Conservation (phyloP, 2,329 filamentous ascomycete species). For the Fusarium sp. region DNA sequence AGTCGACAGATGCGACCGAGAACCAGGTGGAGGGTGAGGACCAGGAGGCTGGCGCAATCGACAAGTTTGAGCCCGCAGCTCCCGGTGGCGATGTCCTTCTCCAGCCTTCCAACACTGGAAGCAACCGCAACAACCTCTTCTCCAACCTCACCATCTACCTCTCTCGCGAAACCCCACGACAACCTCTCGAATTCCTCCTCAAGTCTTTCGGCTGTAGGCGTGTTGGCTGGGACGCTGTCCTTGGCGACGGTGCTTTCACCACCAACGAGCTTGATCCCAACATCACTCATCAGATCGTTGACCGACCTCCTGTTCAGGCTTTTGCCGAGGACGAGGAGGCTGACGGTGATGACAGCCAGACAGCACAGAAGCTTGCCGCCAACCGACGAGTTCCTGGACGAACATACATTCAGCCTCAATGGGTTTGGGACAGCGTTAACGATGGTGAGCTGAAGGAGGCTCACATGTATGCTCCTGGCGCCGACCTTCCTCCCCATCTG, state of each 20-base stretch:
- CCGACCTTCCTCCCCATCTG: constrained; percentile 90
- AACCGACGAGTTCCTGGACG: constrained; percentile 88
- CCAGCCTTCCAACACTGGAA: constrained; percentile 77
- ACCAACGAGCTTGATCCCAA: constrained; percentile 86
- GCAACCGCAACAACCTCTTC: constrained; percentile 81
- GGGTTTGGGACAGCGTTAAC: constrained; percentile 98
- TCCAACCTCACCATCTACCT: constrained; percentile 91
- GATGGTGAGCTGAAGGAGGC: constrained; percentile 88
- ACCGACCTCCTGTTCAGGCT: constrained; percentile 81
- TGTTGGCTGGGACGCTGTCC: constrained; percentile 91
- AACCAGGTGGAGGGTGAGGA: constrained; percentile 61
- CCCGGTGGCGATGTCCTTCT: constrained; percentile 86
- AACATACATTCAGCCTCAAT: constrained; percentile 95
- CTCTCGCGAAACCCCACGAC: constrained; percentile 91
- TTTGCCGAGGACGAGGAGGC: constrained; percentile 58
- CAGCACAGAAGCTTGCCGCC: constrained; percentile 65
- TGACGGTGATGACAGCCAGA: constrained; percentile 70
- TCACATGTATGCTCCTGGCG: constrained; percentile 89
- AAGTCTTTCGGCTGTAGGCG: constrained; percentile 95
- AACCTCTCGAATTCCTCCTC: constrained; percentile 91
- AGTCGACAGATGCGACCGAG: constrained; percentile 54
- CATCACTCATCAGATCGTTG: constrained; percentile 97
- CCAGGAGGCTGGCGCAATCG: constrained; percentile 73
- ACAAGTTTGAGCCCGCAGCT: constrained; percentile 89
- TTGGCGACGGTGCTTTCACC: constrained; percentile 93